These are phyloP conservation scores for Avena atlantica DNA, from an alignment of 176 grass and related monocot genomes.

Conservation along the genomic window DNA sequence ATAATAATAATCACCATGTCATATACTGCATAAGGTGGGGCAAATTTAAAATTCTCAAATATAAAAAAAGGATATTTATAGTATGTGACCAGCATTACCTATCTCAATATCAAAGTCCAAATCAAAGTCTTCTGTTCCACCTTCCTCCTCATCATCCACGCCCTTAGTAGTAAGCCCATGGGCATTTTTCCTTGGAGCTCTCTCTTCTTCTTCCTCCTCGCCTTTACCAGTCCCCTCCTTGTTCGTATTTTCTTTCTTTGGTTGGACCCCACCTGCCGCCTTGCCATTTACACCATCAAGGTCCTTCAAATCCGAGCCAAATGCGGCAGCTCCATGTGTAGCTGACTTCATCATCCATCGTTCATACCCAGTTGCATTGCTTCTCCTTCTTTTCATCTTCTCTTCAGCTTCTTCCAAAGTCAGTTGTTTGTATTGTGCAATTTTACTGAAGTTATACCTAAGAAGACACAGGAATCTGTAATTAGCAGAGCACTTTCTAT, in stretches of 20 bases:
- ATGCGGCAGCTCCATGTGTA: slow-evolving; percentile 77
- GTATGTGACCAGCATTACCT: slow-evolving; percentile 52
- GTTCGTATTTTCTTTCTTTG: slow-evolving; percentile 60
- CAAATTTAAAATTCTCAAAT: slow-evolving; percentile 5
- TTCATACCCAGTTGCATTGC: slow-evolving; percentile 76
- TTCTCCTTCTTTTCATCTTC: slow-evolving; percentile 80
- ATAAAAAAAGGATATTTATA: neutral
- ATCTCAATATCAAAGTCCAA: slow-evolving; percentile 87
- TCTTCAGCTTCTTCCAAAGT: slow-evolving; percentile 94
- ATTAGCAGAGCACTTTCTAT: neutral
- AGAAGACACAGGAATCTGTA: slow-evolving; percentile 14
- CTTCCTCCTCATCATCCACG: slow-evolving; percentile 58
- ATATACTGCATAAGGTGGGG: neutral
- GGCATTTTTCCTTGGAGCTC: slow-evolving; percentile 51
- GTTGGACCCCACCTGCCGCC: slow-evolving; percentile 35
- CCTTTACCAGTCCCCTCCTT: slow-evolving; percentile 66
- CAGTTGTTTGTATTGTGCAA: slow-evolving; percentile 86
- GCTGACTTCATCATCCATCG: slow-evolving; percentile 90
- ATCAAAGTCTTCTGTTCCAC: slow-evolving; percentile 70
- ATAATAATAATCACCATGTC: slow-evolving; percentile 27
- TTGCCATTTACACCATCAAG: slow-evolving; percentile 37
- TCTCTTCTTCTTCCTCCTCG: slow-evolving; percentile 56
- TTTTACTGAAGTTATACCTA: slow-evolving; percentile 90
- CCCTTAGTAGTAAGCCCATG: slow-evolving; percentile 50
- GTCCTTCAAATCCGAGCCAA: slow-evolving; percentile 63